phyloP scores from a whole-genome alignment of 768 basidiomycete genomes.

The Daedaleopsis nitida region DNA sequence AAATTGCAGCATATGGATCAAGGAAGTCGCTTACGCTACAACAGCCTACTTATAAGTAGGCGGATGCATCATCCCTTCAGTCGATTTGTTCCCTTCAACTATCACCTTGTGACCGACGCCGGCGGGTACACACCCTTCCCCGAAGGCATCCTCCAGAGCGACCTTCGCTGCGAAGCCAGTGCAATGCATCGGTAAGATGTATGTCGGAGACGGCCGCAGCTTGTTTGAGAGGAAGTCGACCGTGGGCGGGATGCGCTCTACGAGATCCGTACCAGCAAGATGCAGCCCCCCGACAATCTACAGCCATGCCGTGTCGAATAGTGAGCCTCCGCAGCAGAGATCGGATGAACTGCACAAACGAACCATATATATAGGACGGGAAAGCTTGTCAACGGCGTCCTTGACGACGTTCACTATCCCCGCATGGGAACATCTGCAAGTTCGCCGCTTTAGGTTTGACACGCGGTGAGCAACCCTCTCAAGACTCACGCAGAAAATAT shows the following conservation, averaged over 20 bases:
- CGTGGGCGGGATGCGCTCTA: conserved; percentile 64
- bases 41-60: conserved; percentile 17
- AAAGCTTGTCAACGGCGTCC: conserved; percentile 63
- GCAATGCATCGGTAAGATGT: conserved; percentile 84
- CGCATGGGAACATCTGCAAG: conserved; percentile 66
- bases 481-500: conserved; percentile 78
- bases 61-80: conserved; percentile 35
- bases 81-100: conserved; percentile 48
- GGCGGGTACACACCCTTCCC: conserved; percentile 76
- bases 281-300: conserved; percentile 84
- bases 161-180: conserved; percentile 78
- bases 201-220: conserved; percentile 64
- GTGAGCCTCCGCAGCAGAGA: background rate
- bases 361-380: conserved; percentile 78
- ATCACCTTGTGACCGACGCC: conserved; percentile 72
- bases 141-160: conserved; percentile 67
- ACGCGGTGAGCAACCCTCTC: background rate
- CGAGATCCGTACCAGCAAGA: conserved; percentile 71
- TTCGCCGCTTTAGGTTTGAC: background rate
- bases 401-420: conserved; percentile 84
- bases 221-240: conserved; percentile 67
- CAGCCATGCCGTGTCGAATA: background rate
- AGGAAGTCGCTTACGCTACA: too few relatives aligned
- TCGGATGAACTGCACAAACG: background rate
- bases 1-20: too few relatives aligned